Evolutionary conservation across 2,329 filamentous ascomycete genomes (phyloP).

Genomic region (Aspergillus sp.): DNA sequence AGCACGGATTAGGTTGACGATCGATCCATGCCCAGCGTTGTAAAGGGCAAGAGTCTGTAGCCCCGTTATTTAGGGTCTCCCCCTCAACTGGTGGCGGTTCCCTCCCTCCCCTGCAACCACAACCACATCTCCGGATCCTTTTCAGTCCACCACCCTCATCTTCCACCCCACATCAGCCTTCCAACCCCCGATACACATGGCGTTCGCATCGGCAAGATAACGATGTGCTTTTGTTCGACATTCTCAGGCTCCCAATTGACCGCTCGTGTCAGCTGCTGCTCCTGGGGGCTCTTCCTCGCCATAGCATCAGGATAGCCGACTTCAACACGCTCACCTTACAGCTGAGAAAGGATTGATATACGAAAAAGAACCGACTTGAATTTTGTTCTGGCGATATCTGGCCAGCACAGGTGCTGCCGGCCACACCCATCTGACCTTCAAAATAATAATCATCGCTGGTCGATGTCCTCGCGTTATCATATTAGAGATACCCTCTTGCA

Average conservation of each 20-base stretch:
- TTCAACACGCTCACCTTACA: neutral
- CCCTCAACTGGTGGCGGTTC: constrained; percentile 3
- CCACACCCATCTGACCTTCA: too few relatives aligned
- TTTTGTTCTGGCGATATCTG: too few relatives aligned
- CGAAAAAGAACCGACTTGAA: too few relatives aligned
- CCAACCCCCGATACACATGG: neutral
- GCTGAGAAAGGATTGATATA: too few relatives aligned
- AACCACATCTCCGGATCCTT: constrained; percentile 28
- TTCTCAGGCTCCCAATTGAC: constrained; percentile 6
- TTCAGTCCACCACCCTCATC: neutral
- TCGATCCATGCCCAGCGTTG: too few relatives aligned
- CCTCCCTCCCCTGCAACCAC: constrained; percentile 21
- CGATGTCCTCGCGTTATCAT: constrained; percentile 13
- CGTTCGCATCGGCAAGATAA: constrained; percentile 7
- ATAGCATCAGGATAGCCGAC: neutral
- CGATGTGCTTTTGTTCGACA: constrained; percentile 6
- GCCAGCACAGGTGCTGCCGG: too few relatives aligned
- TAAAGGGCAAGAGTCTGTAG: too few relatives aligned
- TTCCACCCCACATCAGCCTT: constrained; percentile 1
- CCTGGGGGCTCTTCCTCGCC: neutral
- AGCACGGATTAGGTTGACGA: neutral
- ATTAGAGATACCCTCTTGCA: constrained; percentile 2
- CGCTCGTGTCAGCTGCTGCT: constrained; percentile 9
- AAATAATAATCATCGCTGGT: constrained; percentile 24
- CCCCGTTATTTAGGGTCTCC: neutral